Percentiles rank a stretch among this genome's conserved stretches.
phyloP scores from a whole-genome alignment of 2,329 filamentous ascomycete genomes.

The Gaeumannomyces tritici region DNA sequence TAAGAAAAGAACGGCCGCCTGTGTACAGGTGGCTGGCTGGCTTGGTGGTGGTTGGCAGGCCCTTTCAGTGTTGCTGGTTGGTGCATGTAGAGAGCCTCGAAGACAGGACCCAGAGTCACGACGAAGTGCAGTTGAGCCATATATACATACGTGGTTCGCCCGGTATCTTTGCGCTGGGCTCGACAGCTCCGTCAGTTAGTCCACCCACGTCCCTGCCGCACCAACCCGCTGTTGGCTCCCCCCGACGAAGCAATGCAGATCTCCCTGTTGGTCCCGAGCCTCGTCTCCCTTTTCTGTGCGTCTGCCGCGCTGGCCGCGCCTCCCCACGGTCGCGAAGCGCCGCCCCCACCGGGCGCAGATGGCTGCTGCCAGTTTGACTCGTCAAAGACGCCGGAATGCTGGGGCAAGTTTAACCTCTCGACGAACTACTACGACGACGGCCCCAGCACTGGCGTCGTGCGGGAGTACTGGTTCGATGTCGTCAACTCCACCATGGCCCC shows the following conservation, averaged over 20 bases:
- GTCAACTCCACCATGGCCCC: constrained; percentile 24
- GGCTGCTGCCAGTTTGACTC: not conserved
- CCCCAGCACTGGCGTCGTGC: constrained; percentile 37
- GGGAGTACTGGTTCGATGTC: constrained; percentile 37
- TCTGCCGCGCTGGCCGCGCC: not conserved
- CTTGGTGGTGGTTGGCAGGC: not conserved
- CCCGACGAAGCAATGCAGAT: not conserved
- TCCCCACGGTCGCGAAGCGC: not conserved
- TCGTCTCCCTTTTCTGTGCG: not conserved
- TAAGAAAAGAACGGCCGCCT: not conserved
- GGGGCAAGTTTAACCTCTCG: constrained; percentile 10
- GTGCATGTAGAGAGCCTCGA: not conserved
- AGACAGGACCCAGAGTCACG: not conserved
- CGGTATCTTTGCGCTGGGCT: not conserved
- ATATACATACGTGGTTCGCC: not conserved
- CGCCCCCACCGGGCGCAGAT: not conserved
- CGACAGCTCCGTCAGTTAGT: not conserved
- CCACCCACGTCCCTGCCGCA: not conserved
- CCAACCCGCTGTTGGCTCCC: not conserved
- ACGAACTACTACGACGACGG: constrained; percentile 16
- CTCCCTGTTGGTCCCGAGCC: not conserved
- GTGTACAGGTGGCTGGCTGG: not conserved
- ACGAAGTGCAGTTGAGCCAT: not conserved
- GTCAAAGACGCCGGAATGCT: constrained; percentile 5
- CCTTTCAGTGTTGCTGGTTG: not conserved